Base-by-base conservation (phyloP, 2,329 filamentous ascomycete genomes). In the Paracoccidioides brasiliensis region DNA sequence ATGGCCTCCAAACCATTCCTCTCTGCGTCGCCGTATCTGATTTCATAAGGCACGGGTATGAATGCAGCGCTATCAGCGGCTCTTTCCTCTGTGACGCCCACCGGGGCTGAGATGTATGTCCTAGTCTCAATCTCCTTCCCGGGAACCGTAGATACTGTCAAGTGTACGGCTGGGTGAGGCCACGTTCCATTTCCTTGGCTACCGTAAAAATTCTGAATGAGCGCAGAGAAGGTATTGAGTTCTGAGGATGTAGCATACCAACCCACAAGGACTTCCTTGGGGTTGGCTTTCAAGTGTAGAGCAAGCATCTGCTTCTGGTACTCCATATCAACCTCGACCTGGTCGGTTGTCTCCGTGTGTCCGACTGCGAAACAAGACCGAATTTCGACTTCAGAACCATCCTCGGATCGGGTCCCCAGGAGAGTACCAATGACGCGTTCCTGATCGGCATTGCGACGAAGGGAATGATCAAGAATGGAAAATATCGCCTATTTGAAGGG, bases 301-400 rank as follows among this genome's bases (percentile, higher is more conserved):
- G 88, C 86, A 57, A 97, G 84, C 93, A 98, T 98, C 74, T 91
- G 90, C 82, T 97, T 97, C 77, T 98, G 93, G 76, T 97, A 98
- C 75, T 98, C 93, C 80, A 98, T 95, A 71, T 98, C 93, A 61
- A 98, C 93, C 75, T 98, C 93, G 67, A 98, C 93, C 75, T 98
- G 93, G 74, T 98, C 93, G 71, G 90, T 87, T 64, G 91, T 95
- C 77, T 98, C 93, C 64, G 91, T 97, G 78, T 98, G 93, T 63
- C 91, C 90, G 68, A 98, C 95, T 64, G 93, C 93, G 72, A 98
- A 98, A 77, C 89, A 91, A 69, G 89, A 94, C 69, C 89, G 85
- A 67, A 98, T 93, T 74, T 95, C 90, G 67, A 95, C 88, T 73
- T 97, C 91, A 69, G 87, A 89, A 72, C 91, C 93, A 79, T 98